A percentile compares a stretch with the other conserved stretches of the same genome.
Evolutionary conservation across 257 asterid genomes (phyloP).

Genomic region (Solanum tarapatanum): DNA sequence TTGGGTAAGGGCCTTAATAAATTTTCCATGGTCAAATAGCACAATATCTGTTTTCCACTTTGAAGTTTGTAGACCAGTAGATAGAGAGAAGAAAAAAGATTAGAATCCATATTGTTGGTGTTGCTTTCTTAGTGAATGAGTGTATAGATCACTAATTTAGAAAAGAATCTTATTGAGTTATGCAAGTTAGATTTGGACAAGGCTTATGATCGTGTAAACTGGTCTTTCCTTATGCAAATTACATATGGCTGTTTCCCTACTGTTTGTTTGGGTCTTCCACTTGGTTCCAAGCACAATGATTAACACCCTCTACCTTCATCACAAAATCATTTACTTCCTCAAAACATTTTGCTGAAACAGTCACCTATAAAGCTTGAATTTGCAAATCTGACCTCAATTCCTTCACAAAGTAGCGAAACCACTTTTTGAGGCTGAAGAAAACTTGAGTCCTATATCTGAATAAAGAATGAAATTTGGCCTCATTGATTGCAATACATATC

Average conservation of each 20-base stretch:
- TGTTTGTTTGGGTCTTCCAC: not conserved
- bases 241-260: not conserved
- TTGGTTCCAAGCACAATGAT: too few species aligned
- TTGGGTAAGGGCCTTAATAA: not conserved
- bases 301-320: too few species aligned
- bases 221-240: not conserved
- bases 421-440: too few species aligned
- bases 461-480: too few species aligned
- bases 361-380: too few species aligned
- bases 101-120: not conserved
- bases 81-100: not conserved
- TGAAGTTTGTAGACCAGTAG: not conserved
- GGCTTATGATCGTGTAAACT: not conserved
- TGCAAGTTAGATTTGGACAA: not conserved
- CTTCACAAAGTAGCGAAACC: too few species aligned
- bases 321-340: too few species aligned
- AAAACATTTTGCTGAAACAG: too few species aligned
- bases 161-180: not conserved
- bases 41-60: not conserved
- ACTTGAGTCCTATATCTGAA: too few species aligned
- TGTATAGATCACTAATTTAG: not conserved
- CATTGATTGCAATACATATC: too few species aligned
- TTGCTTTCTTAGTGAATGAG: not conserved
- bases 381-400: too few species aligned
- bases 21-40: not conserved